phyloP scores from a whole-genome alignment of 768 basidiomycete species.

The Boletus speciosus region DNA sequence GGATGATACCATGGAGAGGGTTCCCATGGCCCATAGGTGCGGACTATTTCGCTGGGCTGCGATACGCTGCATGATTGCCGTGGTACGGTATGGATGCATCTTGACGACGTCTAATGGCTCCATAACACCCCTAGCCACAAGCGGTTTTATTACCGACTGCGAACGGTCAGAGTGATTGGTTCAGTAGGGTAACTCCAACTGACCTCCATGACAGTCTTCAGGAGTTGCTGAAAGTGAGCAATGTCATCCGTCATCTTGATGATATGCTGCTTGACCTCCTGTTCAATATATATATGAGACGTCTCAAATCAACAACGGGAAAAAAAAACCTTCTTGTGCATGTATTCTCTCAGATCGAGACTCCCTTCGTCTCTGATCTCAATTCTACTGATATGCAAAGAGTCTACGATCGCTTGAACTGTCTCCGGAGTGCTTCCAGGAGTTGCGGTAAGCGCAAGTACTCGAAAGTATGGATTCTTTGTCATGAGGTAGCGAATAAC shows the following conservation, averaged over 20 bases:
- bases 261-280: conserved; percentile 77
- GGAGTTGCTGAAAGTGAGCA: conserved; percentile 57
- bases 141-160: conserved; percentile 35
- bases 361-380: conserved; percentile 93
- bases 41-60: conserved; percentile 32
- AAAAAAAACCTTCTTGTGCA: conserved; percentile 74
- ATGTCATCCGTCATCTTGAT: conserved; percentile 72
- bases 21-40: conserved; percentile 45
- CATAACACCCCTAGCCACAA: conserved; percentile 41
- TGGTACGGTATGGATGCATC: conserved; percentile 65
- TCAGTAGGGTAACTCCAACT: conserved; percentile 17
- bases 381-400: conserved; percentile 90
- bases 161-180: conserved; percentile 2
- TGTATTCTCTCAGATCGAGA: conserved; percentile 79
- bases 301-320: background rate
- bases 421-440: conserved; percentile 83
- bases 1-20: conserved; percentile 49
- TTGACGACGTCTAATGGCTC: conserved; percentile 53
- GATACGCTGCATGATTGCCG: conserved; percentile 40
- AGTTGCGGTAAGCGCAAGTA: conserved; percentile 93
- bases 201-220: conserved; percentile 75
- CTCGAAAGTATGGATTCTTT: conserved; percentile 89
- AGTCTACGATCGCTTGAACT: conserved; percentile 90
- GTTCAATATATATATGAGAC: background rate
- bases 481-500: conserved; percentile 88